Evolutionary conservation across 208 protist genomes (phyloP).

Genomic region (Leishmania mexicana): DNA sequence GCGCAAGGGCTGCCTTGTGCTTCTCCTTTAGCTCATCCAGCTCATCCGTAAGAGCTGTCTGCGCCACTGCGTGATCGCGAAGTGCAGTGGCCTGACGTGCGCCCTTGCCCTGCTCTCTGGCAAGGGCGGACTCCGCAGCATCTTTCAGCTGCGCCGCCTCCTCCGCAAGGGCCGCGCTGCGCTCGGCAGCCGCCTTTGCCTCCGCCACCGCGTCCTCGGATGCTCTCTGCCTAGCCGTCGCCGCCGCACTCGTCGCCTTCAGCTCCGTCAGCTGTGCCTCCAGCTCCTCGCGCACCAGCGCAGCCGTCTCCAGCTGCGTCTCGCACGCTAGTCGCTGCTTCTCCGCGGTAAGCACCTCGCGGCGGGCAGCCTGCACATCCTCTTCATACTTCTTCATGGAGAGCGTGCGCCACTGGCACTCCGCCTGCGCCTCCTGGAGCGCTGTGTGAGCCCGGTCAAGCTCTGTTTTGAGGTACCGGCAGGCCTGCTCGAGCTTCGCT

Average conservation of each 20-base stretch:
- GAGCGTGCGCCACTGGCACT: conserved; percentile 42
- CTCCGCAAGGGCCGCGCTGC: conserved; percentile 11
- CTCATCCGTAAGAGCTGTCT: conserved; percentile 11
- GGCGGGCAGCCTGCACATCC: conserved; percentile 21
- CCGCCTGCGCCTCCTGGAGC: conserved; percentile 33
- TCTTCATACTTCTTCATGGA: conserved; percentile 35
- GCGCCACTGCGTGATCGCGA: background rate
- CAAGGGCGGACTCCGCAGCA: conserved; percentile 27
- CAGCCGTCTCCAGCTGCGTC: conserved; percentile 18
- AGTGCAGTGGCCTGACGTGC: conserved; percentile 22
- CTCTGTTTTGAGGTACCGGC: conserved; percentile 43
- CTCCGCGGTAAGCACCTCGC: conserved; percentile 32
- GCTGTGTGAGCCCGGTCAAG: background rate
- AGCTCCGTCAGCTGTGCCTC: conserved; percentile 24
- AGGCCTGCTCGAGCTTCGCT: conserved; percentile 42
- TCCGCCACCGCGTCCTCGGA: conserved; percentile 21
- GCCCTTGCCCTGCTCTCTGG: conserved; percentile 30
- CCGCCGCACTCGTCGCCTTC: background rate
- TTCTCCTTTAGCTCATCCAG: conserved; percentile 16
- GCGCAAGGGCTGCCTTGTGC: conserved; percentile 9
- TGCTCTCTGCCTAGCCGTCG: background rate
- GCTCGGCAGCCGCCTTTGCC: conserved; percentile 15
- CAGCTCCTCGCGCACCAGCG: conserved; percentile 30
- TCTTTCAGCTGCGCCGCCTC: conserved; percentile 22
- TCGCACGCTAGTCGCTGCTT: conserved; percentile 33